Base-by-base conservation (phyloP, 306 rosid genomes). In the Luffa aegyptiaca region DNA sequence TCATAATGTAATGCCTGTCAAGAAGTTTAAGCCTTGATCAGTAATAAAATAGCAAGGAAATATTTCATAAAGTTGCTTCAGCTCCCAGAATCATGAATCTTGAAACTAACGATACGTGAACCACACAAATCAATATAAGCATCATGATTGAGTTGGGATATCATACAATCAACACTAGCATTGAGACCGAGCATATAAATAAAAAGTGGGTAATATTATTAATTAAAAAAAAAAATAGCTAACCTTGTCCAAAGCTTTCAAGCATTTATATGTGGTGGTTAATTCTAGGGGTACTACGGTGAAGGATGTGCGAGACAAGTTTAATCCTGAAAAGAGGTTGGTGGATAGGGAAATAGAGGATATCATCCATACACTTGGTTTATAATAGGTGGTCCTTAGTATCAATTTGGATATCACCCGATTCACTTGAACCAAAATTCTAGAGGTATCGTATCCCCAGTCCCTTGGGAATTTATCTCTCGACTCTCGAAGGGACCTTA, bases 1-100 rank as follows among this genome's bases (percentile, higher is more conserved):
- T 95, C 99, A 75, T 93, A 95, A 85, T 95, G 99, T 7, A 95
- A 82, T 39, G 97, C 99, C 99, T 95, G 84, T 80, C 79, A 46
- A 80, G 70, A 80, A 81, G 55, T 68, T 84, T 21, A 80, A 45
- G 56, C 45, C 75, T 37, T 81, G 46, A 82, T 79, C 75, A 92
- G 84, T 85, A 55, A 81, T 56, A 13, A 41, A 58, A 55, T 75
- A 61, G 57, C 33, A 57, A 42, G 66, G 5, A 72, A 72, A 46
- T 72, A 46, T 6, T 46, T 26, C 58, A 72, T 20, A 37, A 56
- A 76, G 11, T 76, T 73, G 13, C 20, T 73, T 14, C 31, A 73
- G 56, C 14, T 26, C 42, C 77, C 44, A 26, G 44, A 36, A 33
- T 46, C 41, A 31, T 73, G 61, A 73, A 49, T 49, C 57, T 33